Conservation (phyloP, 139 green algal genomes). For the Chlorella ohadii region DNA sequence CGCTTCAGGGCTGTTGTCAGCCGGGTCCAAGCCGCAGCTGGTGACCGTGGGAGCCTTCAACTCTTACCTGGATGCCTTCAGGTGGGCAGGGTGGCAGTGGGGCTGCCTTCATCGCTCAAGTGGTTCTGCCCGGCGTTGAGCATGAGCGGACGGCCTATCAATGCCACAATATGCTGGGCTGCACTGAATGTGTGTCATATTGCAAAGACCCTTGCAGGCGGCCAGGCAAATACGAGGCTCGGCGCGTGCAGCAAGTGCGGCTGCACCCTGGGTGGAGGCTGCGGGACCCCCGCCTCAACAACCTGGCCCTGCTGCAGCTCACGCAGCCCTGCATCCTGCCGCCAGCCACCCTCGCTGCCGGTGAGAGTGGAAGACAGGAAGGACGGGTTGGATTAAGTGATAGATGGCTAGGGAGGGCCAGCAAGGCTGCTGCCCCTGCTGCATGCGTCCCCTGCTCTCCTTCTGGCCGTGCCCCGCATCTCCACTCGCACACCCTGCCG, state of each 20-base stretch:
- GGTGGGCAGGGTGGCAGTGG: background rate
- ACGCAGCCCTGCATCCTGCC: background rate
- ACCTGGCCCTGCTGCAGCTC: conserved; percentile 15
- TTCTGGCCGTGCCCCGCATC: background rate
- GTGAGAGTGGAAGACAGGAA: too few species aligned
- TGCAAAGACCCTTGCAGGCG: conserved; percentile 6
- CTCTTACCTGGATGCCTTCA: conserved; percentile 13
- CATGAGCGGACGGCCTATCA: too few species aligned
- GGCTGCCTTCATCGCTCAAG: too few species aligned
- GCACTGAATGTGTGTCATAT: too few species aligned
- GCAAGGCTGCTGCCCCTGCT: background rate
- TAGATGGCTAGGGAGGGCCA: too few species aligned
- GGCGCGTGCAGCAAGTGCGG: background rate
- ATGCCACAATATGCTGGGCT: too few species aligned
- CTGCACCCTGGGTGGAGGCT: background rate
- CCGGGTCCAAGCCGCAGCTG: background rate
- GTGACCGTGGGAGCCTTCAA: background rate
- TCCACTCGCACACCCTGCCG: too few species aligned
- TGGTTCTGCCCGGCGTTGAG: too few species aligned
- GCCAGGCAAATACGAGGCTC: background rate
- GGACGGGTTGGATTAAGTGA: too few species aligned
- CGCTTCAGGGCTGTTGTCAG: background rate
- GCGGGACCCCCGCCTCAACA: background rate
- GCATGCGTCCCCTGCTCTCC: background rate
- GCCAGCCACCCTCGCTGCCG: background rate